Percentiles rank a stretch among this genome's conserved stretches.
Evolutionary conservation across 106 monocot genomes (phyloP).

Genomic region (Dendrobium huoshanense): DNA sequence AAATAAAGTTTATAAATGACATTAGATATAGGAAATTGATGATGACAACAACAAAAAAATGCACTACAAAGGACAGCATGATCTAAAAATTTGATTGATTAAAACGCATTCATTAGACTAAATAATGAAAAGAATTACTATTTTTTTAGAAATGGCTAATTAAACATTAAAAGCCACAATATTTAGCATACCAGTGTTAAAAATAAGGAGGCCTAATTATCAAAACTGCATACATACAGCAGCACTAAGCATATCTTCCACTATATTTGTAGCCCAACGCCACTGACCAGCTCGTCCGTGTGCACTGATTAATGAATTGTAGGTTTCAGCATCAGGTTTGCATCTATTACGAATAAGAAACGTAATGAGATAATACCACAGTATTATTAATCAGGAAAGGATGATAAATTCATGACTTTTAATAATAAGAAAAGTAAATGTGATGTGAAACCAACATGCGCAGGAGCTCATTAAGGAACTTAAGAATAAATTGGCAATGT

Average conservation of each 20-base stretch:
- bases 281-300: conserved; percentile 94
- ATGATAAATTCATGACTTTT: background rate
- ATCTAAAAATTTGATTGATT: background rate
- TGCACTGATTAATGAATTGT: conserved; percentile 81
- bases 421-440: background rate
- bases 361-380: background rate
- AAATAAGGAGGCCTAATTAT: background rate
- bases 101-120: background rate
- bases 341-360: conserved; percentile 43
- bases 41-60: background rate
- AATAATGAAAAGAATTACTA: background rate
- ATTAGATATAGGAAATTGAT: background rate
- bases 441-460: too few species aligned
- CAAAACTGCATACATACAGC: conserved; percentile 44
- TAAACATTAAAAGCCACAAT: background rate
- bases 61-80: background rate
- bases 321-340: conserved; percentile 96
- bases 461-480: too few species aligned
- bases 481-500: too few species aligned
- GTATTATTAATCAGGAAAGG: background rate
- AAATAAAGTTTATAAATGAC: background rate
- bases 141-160: background rate
- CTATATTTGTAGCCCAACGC: conserved; percentile 90
- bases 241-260: conserved; percentile 98
- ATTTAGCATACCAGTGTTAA: background rate